Conservation (phyloP, 306 rosid species). For the Casuarina glauca region DNA sequence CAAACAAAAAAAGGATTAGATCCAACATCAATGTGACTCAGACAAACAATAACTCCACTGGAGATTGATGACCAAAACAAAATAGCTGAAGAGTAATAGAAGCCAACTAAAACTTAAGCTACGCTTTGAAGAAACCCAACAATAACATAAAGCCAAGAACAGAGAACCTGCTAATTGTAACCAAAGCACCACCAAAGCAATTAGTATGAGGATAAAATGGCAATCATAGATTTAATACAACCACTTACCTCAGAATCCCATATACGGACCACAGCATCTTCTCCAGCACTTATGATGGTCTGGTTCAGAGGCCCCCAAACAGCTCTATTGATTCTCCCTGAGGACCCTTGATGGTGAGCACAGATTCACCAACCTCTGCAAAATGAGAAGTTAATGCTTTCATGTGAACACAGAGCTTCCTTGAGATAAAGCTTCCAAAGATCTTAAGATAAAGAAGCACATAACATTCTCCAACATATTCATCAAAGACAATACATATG, state of each 20-base stretch:
- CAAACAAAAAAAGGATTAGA: slow-evolving; percentile 6
- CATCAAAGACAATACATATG: not conserved
- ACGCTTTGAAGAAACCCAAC: not conserved
- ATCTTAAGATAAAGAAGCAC: not conserved
- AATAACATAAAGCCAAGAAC: not conserved
- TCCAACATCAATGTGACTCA: not conserved
- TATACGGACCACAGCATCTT: slow-evolving; percentile 76
- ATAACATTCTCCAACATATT: not conserved
- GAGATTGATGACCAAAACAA: not conserved
- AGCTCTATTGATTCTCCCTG: slow-evolving; percentile 93
- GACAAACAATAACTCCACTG: not conserved
- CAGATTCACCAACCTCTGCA: slow-evolving; percentile 78
- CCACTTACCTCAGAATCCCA: slow-evolving; percentile 87
- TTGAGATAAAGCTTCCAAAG: not conserved
- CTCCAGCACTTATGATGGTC: slow-evolving; percentile 87
- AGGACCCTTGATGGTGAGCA: slow-evolving; percentile 70
- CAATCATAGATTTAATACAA: not conserved
- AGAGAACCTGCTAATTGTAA: not conserved
- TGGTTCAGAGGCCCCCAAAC: slow-evolving; percentile 87
- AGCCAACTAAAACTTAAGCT: not conserved
- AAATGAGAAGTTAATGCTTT: slow-evolving; percentile 9
- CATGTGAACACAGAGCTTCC: not conserved
- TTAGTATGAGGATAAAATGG: not conserved
- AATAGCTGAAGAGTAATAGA: too few relatives aligned
- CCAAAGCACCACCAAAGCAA: not conserved